Conservation (phyloP, 106 monocot genomes). For the Dactylorhiza incarnata region DNA sequence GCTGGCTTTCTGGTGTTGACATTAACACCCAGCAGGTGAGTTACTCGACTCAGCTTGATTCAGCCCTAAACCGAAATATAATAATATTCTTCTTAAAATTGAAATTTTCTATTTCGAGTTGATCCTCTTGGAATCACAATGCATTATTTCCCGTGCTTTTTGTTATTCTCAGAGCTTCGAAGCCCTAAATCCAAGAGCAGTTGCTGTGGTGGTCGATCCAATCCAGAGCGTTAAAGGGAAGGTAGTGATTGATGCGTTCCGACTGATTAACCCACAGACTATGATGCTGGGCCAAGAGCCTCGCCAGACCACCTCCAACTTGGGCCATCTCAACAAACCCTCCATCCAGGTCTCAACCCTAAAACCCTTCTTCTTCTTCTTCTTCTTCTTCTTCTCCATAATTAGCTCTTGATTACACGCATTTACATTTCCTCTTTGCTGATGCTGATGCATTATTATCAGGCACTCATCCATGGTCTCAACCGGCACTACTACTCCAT, state of each 20-base stretch:
- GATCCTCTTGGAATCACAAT: background rate
- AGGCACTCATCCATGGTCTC: constrained; percentile 89
- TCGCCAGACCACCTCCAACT: constrained; percentile 86
- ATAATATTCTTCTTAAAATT: background rate
- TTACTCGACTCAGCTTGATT: background rate
- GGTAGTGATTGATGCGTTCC: constrained; percentile 99
- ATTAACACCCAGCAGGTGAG: constrained; percentile 96
- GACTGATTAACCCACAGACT: constrained; percentile 91
- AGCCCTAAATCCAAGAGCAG: constrained; percentile 90
- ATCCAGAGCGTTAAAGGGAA: constrained; percentile 99
- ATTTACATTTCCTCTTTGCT: background rate
- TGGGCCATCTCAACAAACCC: constrained; percentile 91
- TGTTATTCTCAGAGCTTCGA: constrained; percentile 70
- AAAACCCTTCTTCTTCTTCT: background rate
- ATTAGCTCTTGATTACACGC: background rate
- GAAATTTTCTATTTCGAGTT: background rate
- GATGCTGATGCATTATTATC: background rate
- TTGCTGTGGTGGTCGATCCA: constrained; percentile 90
- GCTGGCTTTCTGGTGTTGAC: constrained; percentile 99
- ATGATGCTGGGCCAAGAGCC: constrained; percentile 99
- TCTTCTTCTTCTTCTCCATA: background rate
- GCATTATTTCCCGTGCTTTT: background rate
- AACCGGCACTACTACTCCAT: constrained; percentile 93
- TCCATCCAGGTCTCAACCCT: constrained; percentile 60
- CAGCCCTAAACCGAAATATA: background rate